Conservation (phyloP, 2,329 filamentous ascomycete genomes). For the Acarospora socialis region DNA sequence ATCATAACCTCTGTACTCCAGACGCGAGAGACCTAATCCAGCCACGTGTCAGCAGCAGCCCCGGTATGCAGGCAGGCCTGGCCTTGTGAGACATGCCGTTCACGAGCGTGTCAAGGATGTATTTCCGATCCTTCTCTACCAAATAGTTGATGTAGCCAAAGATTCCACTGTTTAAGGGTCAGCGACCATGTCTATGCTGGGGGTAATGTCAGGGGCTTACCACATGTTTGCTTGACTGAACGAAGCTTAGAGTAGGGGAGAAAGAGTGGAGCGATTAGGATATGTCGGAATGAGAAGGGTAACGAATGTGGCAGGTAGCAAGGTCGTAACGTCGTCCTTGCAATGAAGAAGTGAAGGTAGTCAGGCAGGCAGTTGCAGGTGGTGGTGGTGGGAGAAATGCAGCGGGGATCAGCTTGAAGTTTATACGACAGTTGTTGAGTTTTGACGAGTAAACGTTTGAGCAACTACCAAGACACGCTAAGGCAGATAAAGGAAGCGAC, state of each 20-base stretch:
- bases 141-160: constrained; percentile 99
- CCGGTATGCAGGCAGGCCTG: constrained; percentile 10
- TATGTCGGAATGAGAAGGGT: too few species aligned
- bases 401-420: too few species aligned
- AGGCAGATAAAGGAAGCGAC: too few species aligned
- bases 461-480: too few species aligned
- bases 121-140: constrained; percentile 96
- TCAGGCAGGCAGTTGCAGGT: constrained; percentile 1
- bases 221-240: constrained; percentile 20
- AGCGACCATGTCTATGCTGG: too few species aligned
- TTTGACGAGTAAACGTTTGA: too few species aligned
- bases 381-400: constrained; percentile 1
- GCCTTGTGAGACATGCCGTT: constrained; percentile 54
- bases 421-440: too few species aligned
- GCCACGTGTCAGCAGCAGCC: constrained; percentile 11
- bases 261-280: too few species aligned
- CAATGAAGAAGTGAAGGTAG: constrained; percentile 4
- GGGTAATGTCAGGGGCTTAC: constrained; percentile 16
- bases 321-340: too few species aligned
- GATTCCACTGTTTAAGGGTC: constrained; percentile 85
- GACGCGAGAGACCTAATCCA: constrained; percentile 82
- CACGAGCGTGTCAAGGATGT: constrained; percentile 87
- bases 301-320: too few species aligned
- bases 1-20: constrained; percentile 81
- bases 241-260: too few species aligned